Evolutionary conservation across 2,329 filamentous ascomycete species (phyloP).

Genomic region (Tolypocladium endophyticum): DNA sequence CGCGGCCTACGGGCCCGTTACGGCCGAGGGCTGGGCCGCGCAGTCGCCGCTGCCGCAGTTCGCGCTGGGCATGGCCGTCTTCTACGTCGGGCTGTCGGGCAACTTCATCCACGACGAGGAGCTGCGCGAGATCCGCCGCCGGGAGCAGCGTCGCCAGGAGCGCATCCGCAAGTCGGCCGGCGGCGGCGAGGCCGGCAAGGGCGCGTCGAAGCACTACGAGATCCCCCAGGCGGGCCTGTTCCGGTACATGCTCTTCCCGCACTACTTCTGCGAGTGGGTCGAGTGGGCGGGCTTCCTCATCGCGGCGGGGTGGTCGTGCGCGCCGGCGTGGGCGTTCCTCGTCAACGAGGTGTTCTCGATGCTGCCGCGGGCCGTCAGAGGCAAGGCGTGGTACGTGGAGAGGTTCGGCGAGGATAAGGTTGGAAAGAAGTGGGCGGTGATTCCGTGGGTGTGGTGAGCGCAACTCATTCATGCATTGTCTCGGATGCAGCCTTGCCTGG

Average conservation of each 20-base stretch:
- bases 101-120: slow-evolving; percentile 90
- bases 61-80: slow-evolving; percentile 58
- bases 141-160: slow-evolving; percentile 48
- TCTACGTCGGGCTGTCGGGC: slow-evolving; percentile 62
- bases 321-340: slow-evolving; percentile 71
- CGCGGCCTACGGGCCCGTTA: slow-evolving; percentile 65
- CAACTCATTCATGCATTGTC: too few species aligned
- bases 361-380: slow-evolving; percentile 74
- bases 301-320: slow-evolving; percentile 53
- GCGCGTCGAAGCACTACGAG: slow-evolving; percentile 66
- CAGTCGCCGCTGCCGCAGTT: slow-evolving; percentile 35
- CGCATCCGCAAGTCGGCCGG: slow-evolving; percentile 8
- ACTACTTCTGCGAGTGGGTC: slow-evolving; percentile 94
- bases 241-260: slow-evolving; percentile 72
- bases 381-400: slow-evolving; percentile 75
- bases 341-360: slow-evolving; percentile 84
- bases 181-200: slow-evolving; percentile 6
- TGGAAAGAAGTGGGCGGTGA: slow-evolving; percentile 60
- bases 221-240: slow-evolving; percentile 80
- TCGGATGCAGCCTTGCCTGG: background rate
- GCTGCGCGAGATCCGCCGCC: slow-evolving; percentile 73
- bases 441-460: slow-evolving; percentile 23
- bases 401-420: slow-evolving; percentile 82
- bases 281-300: slow-evolving; percentile 91
- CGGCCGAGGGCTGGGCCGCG: slow-evolving; percentile 36